Conservation (phyloP, 2,329 filamentous ascomycete genomes). For the Leptographium wingfieldii region DNA sequence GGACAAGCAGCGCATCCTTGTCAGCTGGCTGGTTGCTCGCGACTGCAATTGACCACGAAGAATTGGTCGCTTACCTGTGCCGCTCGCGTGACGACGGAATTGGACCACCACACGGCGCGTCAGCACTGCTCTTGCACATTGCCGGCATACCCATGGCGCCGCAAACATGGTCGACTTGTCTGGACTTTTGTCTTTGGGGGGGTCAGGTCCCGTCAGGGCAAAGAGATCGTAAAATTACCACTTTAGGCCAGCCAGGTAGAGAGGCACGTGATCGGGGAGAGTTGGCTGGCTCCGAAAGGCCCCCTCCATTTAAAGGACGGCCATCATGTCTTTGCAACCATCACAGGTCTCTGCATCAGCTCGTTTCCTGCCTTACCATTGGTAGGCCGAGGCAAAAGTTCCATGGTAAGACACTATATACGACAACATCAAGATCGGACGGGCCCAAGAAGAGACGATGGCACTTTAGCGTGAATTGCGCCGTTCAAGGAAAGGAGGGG, state of each 20-base stretch:
- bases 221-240: neutral
- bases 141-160: conserved; percentile 40
- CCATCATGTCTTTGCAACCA: neutral
- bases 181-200: neutral
- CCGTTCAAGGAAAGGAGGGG: neutral
- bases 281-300: neutral
- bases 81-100: conserved; percentile 30
- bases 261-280: neutral
- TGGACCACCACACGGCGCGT: conserved; percentile 17
- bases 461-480: neutral
- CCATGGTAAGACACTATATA: too few species aligned
- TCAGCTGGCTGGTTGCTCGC: neutral
- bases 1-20: conserved; percentile 9
- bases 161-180: conserved; percentile 19
- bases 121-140: conserved; percentile 28
- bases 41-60: neutral
- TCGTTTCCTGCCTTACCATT: neutral
- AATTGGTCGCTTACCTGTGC: conserved; percentile 25
- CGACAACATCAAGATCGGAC: neutral
- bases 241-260: neutral
- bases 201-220: neutral
- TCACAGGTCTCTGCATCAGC: neutral
- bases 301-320: neutral
- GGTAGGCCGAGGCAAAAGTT: neutral
- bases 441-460: neutral